phyloP scores from a whole-genome alignment of 441 rosid species.

The Isatis lusitanica region DNA sequence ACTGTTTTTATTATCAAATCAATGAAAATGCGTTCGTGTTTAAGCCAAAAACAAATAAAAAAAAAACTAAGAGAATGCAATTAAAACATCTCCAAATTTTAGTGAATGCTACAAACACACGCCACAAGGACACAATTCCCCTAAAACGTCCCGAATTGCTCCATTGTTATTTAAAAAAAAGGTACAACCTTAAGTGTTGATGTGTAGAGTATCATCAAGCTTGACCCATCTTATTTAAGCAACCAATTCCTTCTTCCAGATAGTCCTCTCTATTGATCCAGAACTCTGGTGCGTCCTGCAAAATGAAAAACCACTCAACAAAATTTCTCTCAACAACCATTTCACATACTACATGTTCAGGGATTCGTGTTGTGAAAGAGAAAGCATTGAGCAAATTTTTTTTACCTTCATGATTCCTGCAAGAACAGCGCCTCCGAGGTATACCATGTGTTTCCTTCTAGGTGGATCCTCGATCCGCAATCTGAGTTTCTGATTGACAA shows the following conservation, averaged over 20 bases:
- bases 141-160: background rate
- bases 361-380: background rate
- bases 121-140: constrained; percentile 5
- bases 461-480: constrained; percentile 94
- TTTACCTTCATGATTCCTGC: constrained; percentile 96
- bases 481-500: constrained; percentile 64
- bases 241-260: constrained; percentile 77
- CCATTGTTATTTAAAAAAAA: background rate
- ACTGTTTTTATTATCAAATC: background rate
- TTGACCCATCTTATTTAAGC: constrained; percentile 76
- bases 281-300: constrained; percentile 96
- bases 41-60: background rate
- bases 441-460: constrained; percentile 95
- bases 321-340: background rate
- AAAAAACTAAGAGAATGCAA: background rate
- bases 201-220: constrained; percentile 31
- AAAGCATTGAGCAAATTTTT: constrained; percentile 1
- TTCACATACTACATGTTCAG: background rate
- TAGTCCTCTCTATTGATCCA: constrained; percentile 95
- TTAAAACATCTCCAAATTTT: background rate
- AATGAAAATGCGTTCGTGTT: background rate
- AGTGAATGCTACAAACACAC: background rate
- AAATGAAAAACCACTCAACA: background rate
- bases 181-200: constrained; percentile 3
- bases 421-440: constrained; percentile 96